A percentile compares a stretch with the other conserved stretches of the same genome.
These are phyloP conservation scores for Xylariaceae sp. DNA, from an alignment of 2,329 filamentous ascomycete genomes.

Conservation along the genomic window DNA sequence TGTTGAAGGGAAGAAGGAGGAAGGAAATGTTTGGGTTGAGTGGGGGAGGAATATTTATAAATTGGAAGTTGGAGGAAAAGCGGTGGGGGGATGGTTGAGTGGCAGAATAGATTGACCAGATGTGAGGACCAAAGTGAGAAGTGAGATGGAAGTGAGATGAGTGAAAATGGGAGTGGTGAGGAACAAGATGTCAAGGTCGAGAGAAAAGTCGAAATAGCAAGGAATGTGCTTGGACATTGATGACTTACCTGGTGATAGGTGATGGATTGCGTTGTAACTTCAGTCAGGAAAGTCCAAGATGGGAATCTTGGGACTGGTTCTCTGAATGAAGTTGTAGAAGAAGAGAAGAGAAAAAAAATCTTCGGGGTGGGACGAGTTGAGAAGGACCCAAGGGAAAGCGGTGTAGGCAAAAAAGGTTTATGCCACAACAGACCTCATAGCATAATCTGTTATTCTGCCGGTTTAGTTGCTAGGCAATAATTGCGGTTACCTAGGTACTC, in stretches of 20 bases:
- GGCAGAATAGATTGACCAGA: background rate
- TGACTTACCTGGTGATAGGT: background rate
- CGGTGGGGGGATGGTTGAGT: background rate
- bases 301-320: background rate
- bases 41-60: background rate
- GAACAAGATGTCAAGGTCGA: background rate
- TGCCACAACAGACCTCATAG: background rate
- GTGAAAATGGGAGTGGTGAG: background rate
- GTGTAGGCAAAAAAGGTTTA: background rate
- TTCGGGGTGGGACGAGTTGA: background rate
- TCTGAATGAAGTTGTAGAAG: slow-evolving; percentile 1
- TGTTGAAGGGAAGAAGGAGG: background rate
- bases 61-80: background rate
- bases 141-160: background rate
- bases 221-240: background rate
- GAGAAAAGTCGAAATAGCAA: background rate
- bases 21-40: background rate
- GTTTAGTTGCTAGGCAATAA: background rate
- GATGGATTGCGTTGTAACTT: too few species aligned
- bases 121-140: background rate
- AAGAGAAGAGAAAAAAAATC: background rate
- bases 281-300: too few species aligned
- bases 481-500: background rate
- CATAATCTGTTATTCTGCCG: background rate
- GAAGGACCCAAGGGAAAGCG: background rate